Evolutionary conservation across 2,329 filamentous ascomycete species (phyloP).

Genomic region (Colletotrichum tabaci): DNA sequence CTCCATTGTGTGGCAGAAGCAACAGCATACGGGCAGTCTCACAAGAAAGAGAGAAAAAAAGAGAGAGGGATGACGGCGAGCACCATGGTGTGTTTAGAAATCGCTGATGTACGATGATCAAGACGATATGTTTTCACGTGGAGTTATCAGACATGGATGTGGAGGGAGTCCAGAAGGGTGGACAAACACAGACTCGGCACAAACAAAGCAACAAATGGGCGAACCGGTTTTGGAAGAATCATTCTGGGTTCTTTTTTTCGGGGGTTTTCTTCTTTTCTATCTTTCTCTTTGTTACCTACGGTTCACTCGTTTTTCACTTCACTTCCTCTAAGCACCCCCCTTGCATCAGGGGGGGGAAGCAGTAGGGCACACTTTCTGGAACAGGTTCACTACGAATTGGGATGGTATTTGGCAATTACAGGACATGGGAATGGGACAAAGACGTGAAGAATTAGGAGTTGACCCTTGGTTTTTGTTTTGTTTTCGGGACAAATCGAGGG

Average conservation of each 20-base stretch:
- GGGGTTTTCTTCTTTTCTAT: background rate
- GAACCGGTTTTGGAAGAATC: background rate
- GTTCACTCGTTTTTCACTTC: background rate
- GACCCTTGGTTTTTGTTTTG: background rate
- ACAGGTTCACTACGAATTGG: background rate
- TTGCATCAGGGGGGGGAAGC: background rate
- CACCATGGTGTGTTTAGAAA: background rate
- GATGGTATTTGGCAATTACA: background rate
- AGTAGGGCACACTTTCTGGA: background rate
- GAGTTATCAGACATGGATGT: background rate
- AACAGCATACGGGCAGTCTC: too few relatives aligned
- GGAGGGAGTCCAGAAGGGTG: background rate
- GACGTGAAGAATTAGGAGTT: constrained; percentile 11
- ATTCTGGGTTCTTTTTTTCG: background rate
- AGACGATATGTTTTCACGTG: background rate
- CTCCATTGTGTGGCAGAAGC: background rate
- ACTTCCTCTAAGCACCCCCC: background rate
- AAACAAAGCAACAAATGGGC: background rate
- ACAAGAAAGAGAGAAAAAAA: background rate
- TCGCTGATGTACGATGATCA: constrained; percentile 3
- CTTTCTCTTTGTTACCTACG: background rate
- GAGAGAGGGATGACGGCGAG: background rate
- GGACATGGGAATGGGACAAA: background rate
- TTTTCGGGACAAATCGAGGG: background rate
- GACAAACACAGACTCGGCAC: background rate